phyloP scores from a whole-genome alignment of 1,139 yeast genomes.

The Candida sanyaensis region DNA sequence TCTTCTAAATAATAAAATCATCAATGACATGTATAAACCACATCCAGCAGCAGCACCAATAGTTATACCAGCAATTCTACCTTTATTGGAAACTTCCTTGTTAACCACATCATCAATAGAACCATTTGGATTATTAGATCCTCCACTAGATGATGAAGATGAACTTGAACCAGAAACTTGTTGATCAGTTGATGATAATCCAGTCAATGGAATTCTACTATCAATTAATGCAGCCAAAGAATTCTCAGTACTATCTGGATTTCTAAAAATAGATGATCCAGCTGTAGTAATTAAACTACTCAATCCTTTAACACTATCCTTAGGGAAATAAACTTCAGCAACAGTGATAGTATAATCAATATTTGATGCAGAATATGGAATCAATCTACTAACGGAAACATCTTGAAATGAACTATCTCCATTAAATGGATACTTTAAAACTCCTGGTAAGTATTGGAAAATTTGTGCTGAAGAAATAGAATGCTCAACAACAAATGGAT shows the following conservation, averaged over 20 bases:
- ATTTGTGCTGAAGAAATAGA: slow-evolving; percentile 75
- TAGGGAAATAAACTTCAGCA: slow-evolving; percentile 75
- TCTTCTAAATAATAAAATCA: slow-evolving; percentile 46
- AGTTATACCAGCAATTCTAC: slow-evolving; percentile 57
- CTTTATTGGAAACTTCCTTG: slow-evolving; percentile 27
- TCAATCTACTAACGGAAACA: slow-evolving; percentile 59
- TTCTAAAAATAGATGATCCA: slow-evolving; percentile 51
- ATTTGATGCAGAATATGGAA: slow-evolving; percentile 61
- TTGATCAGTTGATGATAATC: slow-evolving; percentile 31
- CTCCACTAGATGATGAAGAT: slow-evolving; percentile 3
- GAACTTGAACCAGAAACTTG: slow-evolving; percentile 10
- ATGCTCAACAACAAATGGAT: slow-evolving; percentile 68
- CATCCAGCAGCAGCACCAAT: slow-evolving; percentile 74
- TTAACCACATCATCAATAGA: slow-evolving; percentile 38
- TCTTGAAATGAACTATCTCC: slow-evolving; percentile 29
- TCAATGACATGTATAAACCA: slow-evolving; percentile 53
- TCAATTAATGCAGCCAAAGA: slow-evolving; percentile 62
- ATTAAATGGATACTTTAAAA: slow-evolving; percentile 54
- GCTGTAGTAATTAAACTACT: slow-evolving; percentile 43
- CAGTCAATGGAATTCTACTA: slow-evolving; percentile 61
- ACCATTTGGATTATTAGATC: slow-evolving; percentile 29
- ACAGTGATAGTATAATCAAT: slow-evolving; percentile 65
- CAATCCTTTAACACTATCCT: slow-evolving; percentile 44
- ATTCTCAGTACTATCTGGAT: slow-evolving; percentile 46
- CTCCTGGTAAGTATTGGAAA: slow-evolving; percentile 66